phyloP scores from a whole-genome alignment of 2,329 filamentous ascomycete genomes.

The Xylariaceae sp. region DNA sequence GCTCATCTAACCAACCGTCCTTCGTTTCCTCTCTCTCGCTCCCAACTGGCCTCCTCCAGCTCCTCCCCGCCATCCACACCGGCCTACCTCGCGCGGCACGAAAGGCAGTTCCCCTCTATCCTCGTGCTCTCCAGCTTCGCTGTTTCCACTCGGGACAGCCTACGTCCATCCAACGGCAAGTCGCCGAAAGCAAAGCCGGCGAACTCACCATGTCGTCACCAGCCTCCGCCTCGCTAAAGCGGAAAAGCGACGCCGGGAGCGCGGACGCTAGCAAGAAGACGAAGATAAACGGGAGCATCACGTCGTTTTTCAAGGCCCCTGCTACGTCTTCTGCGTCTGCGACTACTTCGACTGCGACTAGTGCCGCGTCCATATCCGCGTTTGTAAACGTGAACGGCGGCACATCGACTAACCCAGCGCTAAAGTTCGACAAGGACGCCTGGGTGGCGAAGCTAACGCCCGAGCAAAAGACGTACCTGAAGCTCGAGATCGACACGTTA shows the following conservation, averaged over 20 bases:
- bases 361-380: too few species aligned
- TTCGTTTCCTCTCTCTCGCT: too few species aligned
- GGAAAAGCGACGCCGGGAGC: slow-evolving; percentile 53
- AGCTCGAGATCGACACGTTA: slow-evolving; percentile 87
- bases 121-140: too few species aligned
- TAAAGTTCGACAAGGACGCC: slow-evolving; percentile 79
- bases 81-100: too few species aligned
- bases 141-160: too few species aligned
- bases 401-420: slow-evolving; percentile 24
- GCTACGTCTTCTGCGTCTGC: too few species aligned
- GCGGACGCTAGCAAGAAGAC: slow-evolving; percentile 66
- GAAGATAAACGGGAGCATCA: slow-evolving; percentile 74
- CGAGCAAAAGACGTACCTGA: slow-evolving; percentile 78
- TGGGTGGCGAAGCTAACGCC: slow-evolving; percentile 77
- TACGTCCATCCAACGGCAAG: background rate
- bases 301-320: slow-evolving; percentile 78
- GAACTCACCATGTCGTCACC: slow-evolving; percentile 44
- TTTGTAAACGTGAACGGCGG: background rate
- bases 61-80: too few species aligned
- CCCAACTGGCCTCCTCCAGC: too few species aligned
- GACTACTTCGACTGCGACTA: too few species aligned
- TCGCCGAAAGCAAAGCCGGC: background rate
- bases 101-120: too few species aligned
- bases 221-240: slow-evolving; percentile 49
- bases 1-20: too few species aligned